A percentile compares a stretch with the other conserved stretches of the same genome.
These are phyloP conservation scores for Fusarium tjaetaba DNA, from an alignment of 2,329 filamentous ascomycete genomes.

Conservation along the genomic window DNA sequence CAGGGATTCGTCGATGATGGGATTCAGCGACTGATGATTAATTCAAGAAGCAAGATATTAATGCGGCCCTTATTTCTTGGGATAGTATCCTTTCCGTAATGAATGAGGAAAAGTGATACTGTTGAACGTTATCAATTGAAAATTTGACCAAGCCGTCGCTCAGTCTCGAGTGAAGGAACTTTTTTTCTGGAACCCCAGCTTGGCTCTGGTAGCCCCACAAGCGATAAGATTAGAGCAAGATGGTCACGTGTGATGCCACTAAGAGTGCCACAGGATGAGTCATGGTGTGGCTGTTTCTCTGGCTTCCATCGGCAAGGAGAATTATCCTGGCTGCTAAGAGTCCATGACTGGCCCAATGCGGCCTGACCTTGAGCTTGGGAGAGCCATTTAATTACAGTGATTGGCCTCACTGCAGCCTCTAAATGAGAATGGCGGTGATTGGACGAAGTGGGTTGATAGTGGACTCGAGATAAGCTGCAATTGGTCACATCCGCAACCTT, in stretches of 20 bases:
- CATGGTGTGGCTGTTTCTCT: constrained; percentile 15
- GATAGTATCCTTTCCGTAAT: background rate
- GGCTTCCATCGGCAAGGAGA: constrained; percentile 1
- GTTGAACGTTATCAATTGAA: constrained; percentile 43
- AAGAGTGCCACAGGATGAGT: constrained; percentile 18
- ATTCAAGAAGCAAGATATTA: background rate
- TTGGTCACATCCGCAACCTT: constrained; percentile 26
- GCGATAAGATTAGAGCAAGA: constrained; percentile 25
- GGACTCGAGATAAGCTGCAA: constrained; percentile 18
- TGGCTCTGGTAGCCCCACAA: constrained; percentile 32
- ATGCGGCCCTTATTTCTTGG: background rate
- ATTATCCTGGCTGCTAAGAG: constrained; percentile 1
- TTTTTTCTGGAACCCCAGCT: constrained; percentile 45
- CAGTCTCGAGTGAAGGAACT: constrained; percentile 44
- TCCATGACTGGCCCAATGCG: constrained; percentile 19
- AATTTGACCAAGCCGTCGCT: constrained; percentile 48
- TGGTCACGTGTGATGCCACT: constrained; percentile 31
- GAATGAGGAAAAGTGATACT: constrained; percentile 17
- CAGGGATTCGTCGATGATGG: constrained; percentile 13
- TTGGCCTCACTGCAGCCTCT: constrained; percentile 30
- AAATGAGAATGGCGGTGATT: constrained; percentile 28
- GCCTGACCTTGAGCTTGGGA: constrained; percentile 6
- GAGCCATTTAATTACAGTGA: constrained; percentile 31
- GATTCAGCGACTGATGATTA: background rate
- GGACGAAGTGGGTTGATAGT: constrained; percentile 6